Evolutionary conservation across 2,329 filamentous ascomycete species (phyloP).

Genomic region (Cyclaneusma minus): DNA sequence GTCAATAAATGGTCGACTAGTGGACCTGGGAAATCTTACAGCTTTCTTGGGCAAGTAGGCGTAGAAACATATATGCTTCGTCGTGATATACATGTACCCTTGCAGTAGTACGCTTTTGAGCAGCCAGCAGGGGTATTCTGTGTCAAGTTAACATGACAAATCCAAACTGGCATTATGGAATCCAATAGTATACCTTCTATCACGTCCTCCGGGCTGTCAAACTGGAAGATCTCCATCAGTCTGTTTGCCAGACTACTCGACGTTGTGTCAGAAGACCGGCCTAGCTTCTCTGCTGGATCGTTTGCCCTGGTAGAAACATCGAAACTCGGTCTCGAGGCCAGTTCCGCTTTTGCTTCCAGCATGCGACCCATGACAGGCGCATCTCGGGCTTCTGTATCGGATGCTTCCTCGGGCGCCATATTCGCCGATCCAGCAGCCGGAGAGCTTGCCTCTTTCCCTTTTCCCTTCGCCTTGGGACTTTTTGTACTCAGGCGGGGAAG

Average conservation of each 20-base stretch:
- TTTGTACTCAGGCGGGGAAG: constrained; percentile 38
- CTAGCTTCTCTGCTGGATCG: too few species aligned
- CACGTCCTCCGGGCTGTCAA: constrained; percentile 69
- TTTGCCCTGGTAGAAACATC: constrained; percentile 25
- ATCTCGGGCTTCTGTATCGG: too few species aligned
- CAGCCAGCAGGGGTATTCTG: constrained; percentile 87
- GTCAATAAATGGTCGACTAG: neutral
- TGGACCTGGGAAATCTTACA: constrained; percentile 30
- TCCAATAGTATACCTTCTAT: constrained; percentile 45
- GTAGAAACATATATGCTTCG: constrained; percentile 90
- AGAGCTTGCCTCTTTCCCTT: constrained; percentile 24
- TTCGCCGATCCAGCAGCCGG: constrained; percentile 11
- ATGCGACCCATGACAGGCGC: constrained; percentile 65
- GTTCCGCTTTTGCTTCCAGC: constrained; percentile 54
- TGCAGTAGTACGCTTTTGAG: constrained; percentile 83
- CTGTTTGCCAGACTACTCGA: constrained; percentile 50
- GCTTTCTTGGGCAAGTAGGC: constrained; percentile 92
- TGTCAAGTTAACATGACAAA: constrained; percentile 7
- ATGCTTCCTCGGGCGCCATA: too few species aligned
- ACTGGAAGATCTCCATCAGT: constrained; percentile 73
- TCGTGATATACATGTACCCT: constrained; percentile 91
- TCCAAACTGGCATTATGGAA: neutral
- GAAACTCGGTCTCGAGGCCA: constrained; percentile 41
- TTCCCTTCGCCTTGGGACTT: constrained; percentile 5
- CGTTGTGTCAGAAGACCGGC: constrained; percentile 21